Conservation (phyloP, 257 asterid genomes). For the Ehretia macrophylla region DNA sequence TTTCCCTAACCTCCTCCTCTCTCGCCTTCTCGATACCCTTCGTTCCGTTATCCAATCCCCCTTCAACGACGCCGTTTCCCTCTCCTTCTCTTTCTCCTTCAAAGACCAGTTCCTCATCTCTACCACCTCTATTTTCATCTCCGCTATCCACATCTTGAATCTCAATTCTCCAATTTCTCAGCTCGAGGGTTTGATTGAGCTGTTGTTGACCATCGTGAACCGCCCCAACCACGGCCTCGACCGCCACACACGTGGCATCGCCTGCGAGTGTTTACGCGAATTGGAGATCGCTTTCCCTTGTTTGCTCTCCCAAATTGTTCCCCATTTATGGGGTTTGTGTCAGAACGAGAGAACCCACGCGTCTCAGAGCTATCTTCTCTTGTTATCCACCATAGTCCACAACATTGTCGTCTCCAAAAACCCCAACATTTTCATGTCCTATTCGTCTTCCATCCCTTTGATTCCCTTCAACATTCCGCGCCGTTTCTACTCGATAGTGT, state of each 20-base stretch:
- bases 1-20: conserved; percentile 13
- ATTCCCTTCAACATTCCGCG: conserved; percentile 70
- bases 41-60: conserved; percentile 65
- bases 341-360: conserved; percentile 90
- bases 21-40: conserved; percentile 61
- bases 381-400: conserved; percentile 45
- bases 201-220: conserved; percentile 66
- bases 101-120: conserved; percentile 81
- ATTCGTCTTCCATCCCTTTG: conserved; percentile 52
- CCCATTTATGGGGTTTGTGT: conserved; percentile 70
- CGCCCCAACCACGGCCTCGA: conserved; percentile 88
- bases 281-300: conserved; percentile 82
- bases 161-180: conserved; percentile 19
- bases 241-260: conserved; percentile 72
- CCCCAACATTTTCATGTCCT: conserved; percentile 41
- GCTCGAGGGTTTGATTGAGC: conserved; percentile 55
- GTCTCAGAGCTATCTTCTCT: conserved; percentile 58
- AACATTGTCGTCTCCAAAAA: conserved; percentile 55
- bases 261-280: conserved; percentile 90
- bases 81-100: conserved; percentile 50
- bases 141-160: conserved; percentile 8
- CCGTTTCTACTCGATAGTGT: conserved; percentile 30
- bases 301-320: conserved; percentile 57
- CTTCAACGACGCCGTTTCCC: conserved; percentile 41
- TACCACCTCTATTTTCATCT: conserved; percentile 53